Conservation (phyloP, 768 basidiomycete species). For the Leccinum imitatum region DNA sequence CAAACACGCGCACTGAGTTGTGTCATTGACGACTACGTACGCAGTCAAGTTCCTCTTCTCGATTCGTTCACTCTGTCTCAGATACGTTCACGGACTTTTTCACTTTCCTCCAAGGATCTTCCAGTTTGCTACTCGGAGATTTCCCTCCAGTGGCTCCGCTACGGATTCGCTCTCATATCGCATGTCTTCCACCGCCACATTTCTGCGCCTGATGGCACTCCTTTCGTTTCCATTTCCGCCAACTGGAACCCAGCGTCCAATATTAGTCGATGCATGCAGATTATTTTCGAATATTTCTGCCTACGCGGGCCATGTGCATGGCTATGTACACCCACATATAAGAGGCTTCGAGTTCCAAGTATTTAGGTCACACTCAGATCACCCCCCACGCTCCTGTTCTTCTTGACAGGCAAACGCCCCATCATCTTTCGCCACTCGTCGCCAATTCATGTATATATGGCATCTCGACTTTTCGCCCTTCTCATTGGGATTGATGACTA, state of each 20-base stretch:
- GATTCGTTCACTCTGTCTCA: background rate
- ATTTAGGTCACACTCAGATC: conserved; percentile 11
- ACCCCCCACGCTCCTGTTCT: conserved; percentile 2
- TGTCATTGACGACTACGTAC: conserved; percentile 3
- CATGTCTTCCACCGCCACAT: background rate
- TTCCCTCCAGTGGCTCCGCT: background rate
- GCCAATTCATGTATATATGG: conserved; percentile 33
- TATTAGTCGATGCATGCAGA: conserved; percentile 1
- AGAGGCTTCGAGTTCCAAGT: conserved; percentile 2
- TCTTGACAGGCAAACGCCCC: conserved; percentile 12
- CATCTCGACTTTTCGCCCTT: conserved; percentile 57
- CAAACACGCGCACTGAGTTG: conserved; percentile 12
- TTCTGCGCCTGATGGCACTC: background rate
- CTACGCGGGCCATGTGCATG: conserved; percentile 1
- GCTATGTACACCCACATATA: conserved; percentile 20
- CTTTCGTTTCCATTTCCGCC: conserved; percentile 20
- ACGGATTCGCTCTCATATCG: background rate
- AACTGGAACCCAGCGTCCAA: conserved; percentile 4
- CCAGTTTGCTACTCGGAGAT: background rate
- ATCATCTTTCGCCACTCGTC: conserved; percentile 2
- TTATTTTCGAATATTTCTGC: background rate
- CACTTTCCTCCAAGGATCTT: conserved; percentile 2
- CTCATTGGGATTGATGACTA: conserved; percentile 71
- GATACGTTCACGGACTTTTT: conserved; percentile 4
- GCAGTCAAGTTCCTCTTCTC: conserved; percentile 1